These are phyloP conservation scores for Candida michaelii DNA, from an alignment of 805 yeast species.

Conservation along the genomic window DNA sequence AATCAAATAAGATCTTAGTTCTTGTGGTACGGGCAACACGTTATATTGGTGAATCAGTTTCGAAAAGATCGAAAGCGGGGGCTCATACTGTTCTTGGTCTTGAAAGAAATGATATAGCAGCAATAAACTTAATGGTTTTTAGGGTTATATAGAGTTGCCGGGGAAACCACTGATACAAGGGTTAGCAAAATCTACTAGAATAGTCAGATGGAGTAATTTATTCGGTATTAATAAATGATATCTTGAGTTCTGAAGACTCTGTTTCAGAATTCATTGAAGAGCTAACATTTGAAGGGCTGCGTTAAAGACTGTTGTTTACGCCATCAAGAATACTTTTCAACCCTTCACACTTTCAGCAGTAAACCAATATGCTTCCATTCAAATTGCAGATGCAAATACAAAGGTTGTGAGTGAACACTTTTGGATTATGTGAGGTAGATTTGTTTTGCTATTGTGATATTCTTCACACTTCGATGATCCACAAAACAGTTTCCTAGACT, in stretches of 20 bases:
- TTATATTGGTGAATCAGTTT: slow-evolving; percentile 26
- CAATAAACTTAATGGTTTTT: slow-evolving; percentile 10
- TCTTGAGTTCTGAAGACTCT: slow-evolving; percentile 11
- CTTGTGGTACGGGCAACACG: slow-evolving; percentile 40
- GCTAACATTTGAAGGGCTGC: slow-evolving; percentile 24
- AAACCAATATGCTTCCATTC: neutral
- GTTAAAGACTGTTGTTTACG: slow-evolving; percentile 24
- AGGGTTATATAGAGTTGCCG: slow-evolving; percentile 28
- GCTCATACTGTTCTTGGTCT: slow-evolving; percentile 30
- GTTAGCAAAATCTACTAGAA: slow-evolving; percentile 24
- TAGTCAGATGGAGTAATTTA: slow-evolving; percentile 39
- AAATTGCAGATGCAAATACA: neutral
- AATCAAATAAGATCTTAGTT: slow-evolving; percentile 18
- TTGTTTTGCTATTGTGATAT: slow-evolving; percentile 18
- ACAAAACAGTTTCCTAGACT: slow-evolving; percentile 27
- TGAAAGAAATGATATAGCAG: slow-evolving; percentile 29
- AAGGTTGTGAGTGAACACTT: neutral
- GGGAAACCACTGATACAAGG: slow-evolving; percentile 28
- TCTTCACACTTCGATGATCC: slow-evolving; percentile 34
- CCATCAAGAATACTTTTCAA: slow-evolving; percentile 27
- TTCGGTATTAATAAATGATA: slow-evolving; percentile 35
- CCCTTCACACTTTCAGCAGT: slow-evolving; percentile 18
- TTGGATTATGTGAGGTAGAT: slow-evolving; percentile 1
- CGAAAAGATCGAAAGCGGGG: slow-evolving; percentile 18
- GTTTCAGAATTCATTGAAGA: slow-evolving; percentile 24